Evolutionary conservation across 2,329 filamentous ascomycete species (phyloP), one percentile per base, ranked within the genome.

Genomic region (Thelonectria olida): DNA sequence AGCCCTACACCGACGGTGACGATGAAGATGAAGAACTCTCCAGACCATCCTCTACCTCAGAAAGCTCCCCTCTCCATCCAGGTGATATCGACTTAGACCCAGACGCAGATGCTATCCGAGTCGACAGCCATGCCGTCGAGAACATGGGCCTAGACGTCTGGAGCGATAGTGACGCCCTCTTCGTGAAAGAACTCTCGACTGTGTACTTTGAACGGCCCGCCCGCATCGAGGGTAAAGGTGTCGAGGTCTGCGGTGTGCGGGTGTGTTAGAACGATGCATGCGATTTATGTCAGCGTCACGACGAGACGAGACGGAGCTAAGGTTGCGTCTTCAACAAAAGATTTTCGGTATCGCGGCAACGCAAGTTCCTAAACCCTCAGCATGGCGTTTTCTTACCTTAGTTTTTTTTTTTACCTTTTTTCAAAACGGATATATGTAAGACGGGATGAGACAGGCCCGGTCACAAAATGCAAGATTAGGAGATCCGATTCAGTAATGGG

Each of bases 121-220:
- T 95, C 20, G 85, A 84, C 63, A 87, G 85, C 65, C 88, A 88
- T 23, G 87, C 91, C 55, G 74, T 95, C 50, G 84, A 87, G 60
- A 81, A 83, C 45, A 90, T 95, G 88, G 92, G 92, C 0, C 82
- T 96, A 19, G 92, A 96, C 69, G 82, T 89, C 1, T 96, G 92
- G 91, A 93, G 90, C 72, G 81, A 84, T 28, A 81, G 81, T 15
- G 92, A 95, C 73, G 86, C 85, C n/a, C 80, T 80, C 3, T 95
- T 94, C 71, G 84, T 92, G 15, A 80, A 80, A 63, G 88, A 89
- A 55, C 79, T 91, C 51, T 79, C 86, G 44, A 81, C 76, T 63
- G 77, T 85, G 65, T 95, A 92, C 78, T 93, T 92, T 77, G 86
- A 81, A 27, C 80, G 89, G 15, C 76, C 81, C 47, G 88, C 88